These are phyloP conservation scores for Cocos nucifera DNA, from an alignment of 176 grass and related monocot species.

Conservation along the genomic window DNA sequence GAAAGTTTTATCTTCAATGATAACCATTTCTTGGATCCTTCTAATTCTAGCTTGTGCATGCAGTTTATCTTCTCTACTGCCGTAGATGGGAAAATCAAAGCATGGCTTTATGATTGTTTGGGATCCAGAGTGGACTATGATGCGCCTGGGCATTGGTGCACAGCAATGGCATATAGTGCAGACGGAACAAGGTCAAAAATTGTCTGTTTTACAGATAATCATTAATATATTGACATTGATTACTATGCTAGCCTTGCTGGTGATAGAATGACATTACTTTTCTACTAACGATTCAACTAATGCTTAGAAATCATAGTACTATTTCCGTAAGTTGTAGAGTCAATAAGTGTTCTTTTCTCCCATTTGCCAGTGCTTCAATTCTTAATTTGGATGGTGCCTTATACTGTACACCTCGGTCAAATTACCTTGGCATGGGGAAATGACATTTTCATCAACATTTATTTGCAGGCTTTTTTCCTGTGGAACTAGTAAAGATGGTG, in stretches of 20 bases:
- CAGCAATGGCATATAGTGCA: conserved; percentile 91
- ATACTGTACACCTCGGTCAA: too few relatives aligned
- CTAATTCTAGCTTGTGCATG: conserved; percentile 9
- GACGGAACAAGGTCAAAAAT: conserved; percentile 70
- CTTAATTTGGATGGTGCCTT: too few relatives aligned
- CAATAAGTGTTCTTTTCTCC: too few relatives aligned
- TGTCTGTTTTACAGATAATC: too few relatives aligned
- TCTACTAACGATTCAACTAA: too few relatives aligned
- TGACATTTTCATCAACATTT: conserved; percentile 11
- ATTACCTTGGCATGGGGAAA: neutral
- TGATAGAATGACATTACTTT: too few relatives aligned
- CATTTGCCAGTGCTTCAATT: too few relatives aligned
- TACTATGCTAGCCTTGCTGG: too few relatives aligned
- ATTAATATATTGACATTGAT: too few relatives aligned
- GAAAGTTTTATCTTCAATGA: neutral
- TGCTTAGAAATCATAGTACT: too few relatives aligned
- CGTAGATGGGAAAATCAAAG: conserved; percentile 99
- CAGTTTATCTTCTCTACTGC: conserved; percentile 99
- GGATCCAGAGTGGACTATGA: conserved; percentile 99
- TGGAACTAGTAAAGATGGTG: conserved; percentile 94
- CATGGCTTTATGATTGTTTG: conserved; percentile 95
- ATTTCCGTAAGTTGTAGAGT: too few relatives aligned
- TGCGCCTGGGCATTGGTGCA: conserved; percentile 98
- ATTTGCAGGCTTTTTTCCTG: conserved; percentile 80
- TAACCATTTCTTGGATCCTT: neutral